Evolutionary conservation across 2,329 filamentous ascomycete species (phyloP).

Genomic region (Aulographum hederae): DNA sequence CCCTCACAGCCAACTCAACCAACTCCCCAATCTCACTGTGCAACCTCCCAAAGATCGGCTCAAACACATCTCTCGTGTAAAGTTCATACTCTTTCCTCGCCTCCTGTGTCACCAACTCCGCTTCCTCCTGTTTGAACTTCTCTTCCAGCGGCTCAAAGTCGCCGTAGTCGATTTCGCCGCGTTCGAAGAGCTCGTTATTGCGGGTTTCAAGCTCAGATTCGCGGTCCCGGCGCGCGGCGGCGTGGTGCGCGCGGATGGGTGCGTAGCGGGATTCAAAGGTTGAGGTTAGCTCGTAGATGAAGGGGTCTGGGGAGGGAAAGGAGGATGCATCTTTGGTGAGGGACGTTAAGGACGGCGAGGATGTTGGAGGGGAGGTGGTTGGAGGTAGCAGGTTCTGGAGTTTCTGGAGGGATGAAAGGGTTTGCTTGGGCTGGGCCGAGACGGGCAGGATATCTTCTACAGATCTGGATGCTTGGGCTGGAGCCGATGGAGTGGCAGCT

Average conservation of each 20-base stretch:
- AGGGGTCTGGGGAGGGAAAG: no score
- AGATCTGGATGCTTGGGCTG: no score
- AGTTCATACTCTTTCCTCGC: constrained; percentile 31
- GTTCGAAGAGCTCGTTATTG: constrained; percentile 35
- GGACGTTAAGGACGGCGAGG: constrained; percentile 5
- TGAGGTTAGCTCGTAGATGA: constrained; percentile 10
- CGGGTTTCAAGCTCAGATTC: constrained; percentile 33
- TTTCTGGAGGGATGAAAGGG: no score
- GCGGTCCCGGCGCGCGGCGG: constrained; percentile 28
- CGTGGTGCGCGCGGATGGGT: constrained; percentile 24
- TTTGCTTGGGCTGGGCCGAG: no score
- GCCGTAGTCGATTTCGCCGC: constrained; percentile 37
- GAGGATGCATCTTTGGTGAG: background rate
- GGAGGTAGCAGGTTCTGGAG: no score
- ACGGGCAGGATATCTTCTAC: no score
- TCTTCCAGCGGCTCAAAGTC: constrained; percentile 36
- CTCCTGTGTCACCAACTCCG: constrained; percentile 31
- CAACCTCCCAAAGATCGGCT: constrained; percentile 27
- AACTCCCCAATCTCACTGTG: constrained; percentile 31
- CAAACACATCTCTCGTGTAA: constrained; percentile 32
- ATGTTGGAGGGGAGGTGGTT: no score
- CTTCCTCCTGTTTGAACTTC: constrained; percentile 34
- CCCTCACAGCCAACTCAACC: constrained; percentile 25
- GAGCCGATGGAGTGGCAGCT: no score
- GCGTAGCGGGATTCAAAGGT: constrained; percentile 29